Conservation (phyloP, 208 protist species). For the Trypanosoma grayi region DNA sequence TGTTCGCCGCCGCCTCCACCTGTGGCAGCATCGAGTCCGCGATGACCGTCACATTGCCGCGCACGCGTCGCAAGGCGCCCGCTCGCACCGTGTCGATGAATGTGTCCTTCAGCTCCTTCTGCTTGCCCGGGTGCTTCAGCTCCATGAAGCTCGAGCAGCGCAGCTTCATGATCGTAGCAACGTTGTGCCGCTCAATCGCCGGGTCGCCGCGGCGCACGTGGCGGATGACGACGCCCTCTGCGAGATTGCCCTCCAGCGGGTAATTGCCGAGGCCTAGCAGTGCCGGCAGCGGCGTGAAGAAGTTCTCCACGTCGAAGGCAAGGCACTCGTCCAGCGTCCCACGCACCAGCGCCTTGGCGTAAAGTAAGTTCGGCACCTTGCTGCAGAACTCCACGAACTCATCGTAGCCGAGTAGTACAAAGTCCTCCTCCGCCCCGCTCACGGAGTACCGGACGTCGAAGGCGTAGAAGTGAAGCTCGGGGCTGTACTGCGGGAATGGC, state of each 20-base stretch:
- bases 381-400: slow-evolving; percentile 74
- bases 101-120: slow-evolving; percentile 86
- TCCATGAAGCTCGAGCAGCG: slow-evolving; percentile 88
- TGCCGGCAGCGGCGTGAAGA: slow-evolving; percentile 74
- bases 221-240: slow-evolving; percentile 86
- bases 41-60: slow-evolving; percentile 64
- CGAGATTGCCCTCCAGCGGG: slow-evolving; percentile 85
- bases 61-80: slow-evolving; percentile 60
- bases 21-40: slow-evolving; percentile 77
- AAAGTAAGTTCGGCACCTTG: slow-evolving; percentile 69
- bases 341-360: slow-evolving; percentile 72
- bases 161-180: slow-evolving; percentile 87
- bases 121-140: slow-evolving; percentile 88
- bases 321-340: slow-evolving; percentile 80
- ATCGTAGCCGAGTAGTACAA: slow-evolving; percentile 76
- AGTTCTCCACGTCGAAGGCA: slow-evolving; percentile 89
- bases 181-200: slow-evolving; percentile 57
- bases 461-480: slow-evolving; percentile 84
- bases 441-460: slow-evolving; percentile 88
- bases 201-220: slow-evolving; percentile 71
- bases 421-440: slow-evolving; percentile 67
- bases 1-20: slow-evolving; percentile 78
- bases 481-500: slow-evolving; percentile 88
- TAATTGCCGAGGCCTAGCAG: slow-evolving; percentile 87
- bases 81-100: slow-evolving; percentile 84